These are phyloP conservation scores for Podospora pseudoanserina DNA, from an alignment of 495 filamentous ascomycete genomes.

Conservation along the genomic window DNA sequence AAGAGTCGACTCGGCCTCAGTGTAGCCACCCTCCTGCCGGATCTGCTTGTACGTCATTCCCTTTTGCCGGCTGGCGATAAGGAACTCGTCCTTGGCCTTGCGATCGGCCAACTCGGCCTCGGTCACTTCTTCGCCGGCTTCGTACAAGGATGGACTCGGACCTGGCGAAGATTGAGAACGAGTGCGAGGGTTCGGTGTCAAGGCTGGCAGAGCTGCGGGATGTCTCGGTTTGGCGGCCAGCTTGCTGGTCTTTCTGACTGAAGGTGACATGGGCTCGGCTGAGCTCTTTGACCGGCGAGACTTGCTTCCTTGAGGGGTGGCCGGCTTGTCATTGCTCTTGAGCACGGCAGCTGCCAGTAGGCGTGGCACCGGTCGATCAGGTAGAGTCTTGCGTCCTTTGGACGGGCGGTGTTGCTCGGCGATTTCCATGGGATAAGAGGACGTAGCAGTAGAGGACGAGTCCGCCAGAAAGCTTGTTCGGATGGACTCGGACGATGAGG, in stretches of 20 bases:
- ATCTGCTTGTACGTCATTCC: conserved; percentile 1
- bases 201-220: background rate
- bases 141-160: background rate
- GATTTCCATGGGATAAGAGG: background rate
- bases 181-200: background rate
- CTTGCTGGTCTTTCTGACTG: background rate
- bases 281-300: background rate
- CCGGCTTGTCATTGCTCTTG: background rate
- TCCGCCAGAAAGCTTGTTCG: background rate
- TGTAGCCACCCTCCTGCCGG: background rate
- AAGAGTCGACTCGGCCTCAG: background rate
- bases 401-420: background rate
- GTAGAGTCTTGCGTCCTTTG: background rate
- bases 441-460: background rate
- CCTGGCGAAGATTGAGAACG: background rate
- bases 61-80: background rate
- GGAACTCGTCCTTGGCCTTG: background rate
- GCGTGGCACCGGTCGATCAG: too few species aligned
- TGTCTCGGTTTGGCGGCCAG: background rate
- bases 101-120: background rate
- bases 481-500: background rate
- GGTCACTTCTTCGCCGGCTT: background rate
- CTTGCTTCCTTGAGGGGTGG: background rate
- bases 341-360: background rate
- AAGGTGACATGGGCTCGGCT: background rate